Conservation (phyloP, 2,329 filamentous ascomycete species). For the Stemphylium beticola region DNA sequence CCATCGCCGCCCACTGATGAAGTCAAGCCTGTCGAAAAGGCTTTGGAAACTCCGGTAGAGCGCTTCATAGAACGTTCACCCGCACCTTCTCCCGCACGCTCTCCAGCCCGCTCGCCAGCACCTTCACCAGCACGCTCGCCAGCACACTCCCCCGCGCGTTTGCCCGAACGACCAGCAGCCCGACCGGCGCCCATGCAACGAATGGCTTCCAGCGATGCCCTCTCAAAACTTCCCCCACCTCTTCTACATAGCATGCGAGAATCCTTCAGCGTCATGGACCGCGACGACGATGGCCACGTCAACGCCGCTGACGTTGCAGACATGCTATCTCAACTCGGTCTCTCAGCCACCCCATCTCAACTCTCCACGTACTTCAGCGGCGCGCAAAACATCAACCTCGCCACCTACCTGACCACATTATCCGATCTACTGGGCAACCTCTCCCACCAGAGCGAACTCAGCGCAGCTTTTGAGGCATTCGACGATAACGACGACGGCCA, state of each 20-base stretch:
- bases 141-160: not conserved
- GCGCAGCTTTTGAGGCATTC: constrained; percentile 92
- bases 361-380: constrained; percentile 82
- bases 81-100: not conserved
- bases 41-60: constrained; percentile 53
- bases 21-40: constrained; percentile 9
- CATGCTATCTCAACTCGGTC: constrained; percentile 84
- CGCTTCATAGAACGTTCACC: not conserved
- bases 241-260: constrained; percentile 89
- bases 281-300: constrained; percentile 83
- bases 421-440: constrained; percentile 75
- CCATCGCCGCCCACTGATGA: constrained; percentile 7
- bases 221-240: constrained; percentile 77
- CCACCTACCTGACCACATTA: constrained; percentile 83
- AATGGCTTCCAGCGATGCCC: constrained; percentile 39
- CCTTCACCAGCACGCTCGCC: constrained; percentile 31
- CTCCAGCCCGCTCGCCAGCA: not conserved
- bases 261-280: constrained; percentile 90
- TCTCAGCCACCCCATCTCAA: constrained; percentile 73
- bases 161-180: constrained; percentile 16
- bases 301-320: constrained; percentile 83
- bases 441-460: constrained; percentile 78
- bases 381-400: constrained; percentile 76
- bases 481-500: constrained; percentile 96
- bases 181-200: constrained; percentile 37